Conservation (phyloP, 257 asterid species). For the Forsythia viridissima region DNA sequence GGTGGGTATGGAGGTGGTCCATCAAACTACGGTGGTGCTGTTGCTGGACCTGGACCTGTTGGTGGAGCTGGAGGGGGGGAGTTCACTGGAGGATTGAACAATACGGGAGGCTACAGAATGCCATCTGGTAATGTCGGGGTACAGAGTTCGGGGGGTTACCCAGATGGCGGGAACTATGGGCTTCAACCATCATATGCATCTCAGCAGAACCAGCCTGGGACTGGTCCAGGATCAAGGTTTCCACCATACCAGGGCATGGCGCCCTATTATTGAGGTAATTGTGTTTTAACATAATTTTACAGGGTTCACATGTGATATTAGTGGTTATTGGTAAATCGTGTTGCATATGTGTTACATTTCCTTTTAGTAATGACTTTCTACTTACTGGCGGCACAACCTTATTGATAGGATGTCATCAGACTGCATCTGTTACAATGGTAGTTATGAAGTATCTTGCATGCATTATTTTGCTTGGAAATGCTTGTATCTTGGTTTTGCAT, state of each 20-base stretch:
- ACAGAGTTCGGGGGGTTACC: slow-evolving; percentile 72
- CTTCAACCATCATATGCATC: slow-evolving; percentile 46
- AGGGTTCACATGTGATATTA: no score
- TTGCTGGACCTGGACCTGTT: slow-evolving; percentile 29
- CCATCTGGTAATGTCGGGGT: slow-evolving; percentile 58
- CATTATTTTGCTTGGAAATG: neutral
- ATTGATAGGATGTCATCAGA: neutral
- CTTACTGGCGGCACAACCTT: no score
- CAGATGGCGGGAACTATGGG: slow-evolving; percentile 72
- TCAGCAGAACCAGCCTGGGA: slow-evolving; percentile 58
- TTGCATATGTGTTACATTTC: no score
- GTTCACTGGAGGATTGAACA: slow-evolving; percentile 48
- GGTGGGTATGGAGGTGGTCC: slow-evolving; percentile 46
- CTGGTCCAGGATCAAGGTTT: slow-evolving; percentile 73
- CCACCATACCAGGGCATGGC: slow-evolving; percentile 88
- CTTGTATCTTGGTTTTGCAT: neutral
- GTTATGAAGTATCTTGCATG: neutral
- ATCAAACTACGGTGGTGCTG: slow-evolving; percentile 42
- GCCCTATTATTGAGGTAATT: slow-evolving; percentile 81
- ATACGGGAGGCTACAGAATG: slow-evolving; percentile 63
- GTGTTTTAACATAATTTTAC: no score
- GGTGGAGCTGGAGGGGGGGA: slow-evolving; percentile 55
- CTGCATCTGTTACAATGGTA: neutral
- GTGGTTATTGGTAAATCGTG: no score
- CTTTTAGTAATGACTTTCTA: no score